phyloP scores from a whole-genome alignment of 2,329 filamentous ascomycete species.

The Ambrosiella xylebori region DNA sequence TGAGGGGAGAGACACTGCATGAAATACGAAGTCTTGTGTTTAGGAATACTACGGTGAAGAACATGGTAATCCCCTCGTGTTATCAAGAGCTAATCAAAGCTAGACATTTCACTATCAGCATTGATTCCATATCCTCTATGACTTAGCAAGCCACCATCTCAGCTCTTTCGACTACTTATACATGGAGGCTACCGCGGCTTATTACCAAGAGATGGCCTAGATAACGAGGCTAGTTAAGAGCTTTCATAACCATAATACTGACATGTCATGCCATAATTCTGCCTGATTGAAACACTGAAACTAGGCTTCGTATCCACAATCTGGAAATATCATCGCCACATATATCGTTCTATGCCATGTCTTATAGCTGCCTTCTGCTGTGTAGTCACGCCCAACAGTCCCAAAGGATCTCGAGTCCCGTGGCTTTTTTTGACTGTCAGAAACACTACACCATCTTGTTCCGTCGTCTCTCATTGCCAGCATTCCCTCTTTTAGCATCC shows the following conservation, averaged over 20 bases:
- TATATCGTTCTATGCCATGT: neutral
- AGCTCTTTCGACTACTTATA: neutral
- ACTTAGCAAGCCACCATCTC: neutral
- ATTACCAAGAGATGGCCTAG: too few relatives aligned
- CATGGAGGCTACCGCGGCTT: too few relatives aligned
- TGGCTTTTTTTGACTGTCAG: neutral
- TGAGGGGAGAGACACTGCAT: neutral
- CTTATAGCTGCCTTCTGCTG: neutral
- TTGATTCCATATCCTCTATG: neutral
- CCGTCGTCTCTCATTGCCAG: neutral
- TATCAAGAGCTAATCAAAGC: neutral
- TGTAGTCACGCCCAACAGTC: neutral
- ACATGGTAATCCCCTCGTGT: neutral
- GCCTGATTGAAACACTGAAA: neutral
- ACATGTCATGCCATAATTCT: neutral
- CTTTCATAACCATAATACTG: too few relatives aligned
- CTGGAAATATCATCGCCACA: neutral
- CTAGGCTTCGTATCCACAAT: neutral
- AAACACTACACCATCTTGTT: neutral
- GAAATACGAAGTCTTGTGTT: neutral
- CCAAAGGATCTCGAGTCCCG: neutral
- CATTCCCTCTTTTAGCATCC: too few relatives aligned
- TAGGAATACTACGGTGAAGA: neutral
- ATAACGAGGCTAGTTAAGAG: too few relatives aligned
- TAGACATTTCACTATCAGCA: neutral